Base-by-base conservation (phyloP, 805 yeast species). In the Yamadazyma tumulicola region DNA sequence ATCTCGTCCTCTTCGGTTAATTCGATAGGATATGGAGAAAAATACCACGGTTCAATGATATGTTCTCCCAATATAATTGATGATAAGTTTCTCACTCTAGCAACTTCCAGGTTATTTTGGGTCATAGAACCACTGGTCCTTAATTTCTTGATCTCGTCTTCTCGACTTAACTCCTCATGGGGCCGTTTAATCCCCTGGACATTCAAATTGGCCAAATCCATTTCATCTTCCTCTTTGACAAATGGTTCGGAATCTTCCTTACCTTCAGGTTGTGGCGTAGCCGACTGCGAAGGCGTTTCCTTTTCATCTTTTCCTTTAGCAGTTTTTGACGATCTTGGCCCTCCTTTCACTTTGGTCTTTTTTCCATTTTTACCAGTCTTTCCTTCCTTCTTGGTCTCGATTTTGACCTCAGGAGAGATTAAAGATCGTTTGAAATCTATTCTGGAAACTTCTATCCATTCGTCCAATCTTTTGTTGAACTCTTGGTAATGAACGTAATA, bases 91-190 rank as follows among this genome's bases (percentile, higher is more conserved):
- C 97, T 74, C 30, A 93, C 96, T 37, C 93, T 72, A 0, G 97
- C 88, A 16, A 91, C 85, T 52, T 91, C 97, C 42, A 81, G 82
- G 40, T 74, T 71, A 48, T 73, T 75, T 60, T 93, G 98, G 8
- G 93, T 85, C 97, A 93, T 93, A 0, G 97, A 89, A 2, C 98
- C 98, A n/a, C 94, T 73, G 0, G 96, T 88, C 47, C 97, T 72
- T 37, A 93, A 69, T 54, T 85, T 86, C 54, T 91, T 87, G 46
- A 93, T 83, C 59, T 93, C 98, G 47, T 87, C 95, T 50, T 88
- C 96, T 38, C 96, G 68, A 23, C 85, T 79, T 27, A 85, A 74
- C 38, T 80, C 86, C 43, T 84, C 89, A 9, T 79, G 78, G 13
- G 76, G 79, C 36, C 77, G 61, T 32, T 65, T 68, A 19, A 81